Conservation (phyloP, 192 early-diverging fungal genomes). For the Spinellus fusiger region DNA sequence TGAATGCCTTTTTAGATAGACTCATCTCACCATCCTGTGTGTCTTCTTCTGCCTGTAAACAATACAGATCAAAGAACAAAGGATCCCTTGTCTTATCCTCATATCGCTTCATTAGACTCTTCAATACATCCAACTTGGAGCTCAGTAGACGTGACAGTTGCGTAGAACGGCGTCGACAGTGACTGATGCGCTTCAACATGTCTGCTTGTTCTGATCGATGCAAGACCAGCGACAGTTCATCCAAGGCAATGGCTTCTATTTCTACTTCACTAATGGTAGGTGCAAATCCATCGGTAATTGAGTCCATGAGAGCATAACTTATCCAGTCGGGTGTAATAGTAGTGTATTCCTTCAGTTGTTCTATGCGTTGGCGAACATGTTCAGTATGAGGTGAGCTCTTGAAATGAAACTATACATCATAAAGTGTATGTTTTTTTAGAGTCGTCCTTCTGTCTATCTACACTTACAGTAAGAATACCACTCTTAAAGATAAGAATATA, state of each 20-base stretch:
- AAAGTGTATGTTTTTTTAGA: background rate
- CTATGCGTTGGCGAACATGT: constrained; percentile 67
- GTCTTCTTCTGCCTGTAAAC: background rate
- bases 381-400: constrained; percentile 49
- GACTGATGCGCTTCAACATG: constrained; percentile 48
- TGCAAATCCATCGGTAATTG: constrained; percentile 73
- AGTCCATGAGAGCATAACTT: constrained; percentile 70
- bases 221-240: constrained; percentile 73
- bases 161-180: constrained; percentile 42
- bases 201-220: constrained; percentile 60
- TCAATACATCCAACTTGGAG: constrained; percentile 51
- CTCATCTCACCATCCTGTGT: background rate
- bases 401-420: constrained; percentile 55
- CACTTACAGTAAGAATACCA: constrained; percentile 44
- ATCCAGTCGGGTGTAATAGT: constrained; percentile 59
- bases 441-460: background rate
- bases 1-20: constrained; percentile 25
- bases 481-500: constrained; percentile 44
- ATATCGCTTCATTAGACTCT: constrained; percentile 49
- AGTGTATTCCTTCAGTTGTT: constrained; percentile 61
- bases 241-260: constrained; percentile 72
- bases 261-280: constrained; percentile 73
- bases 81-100: constrained; percentile 29
- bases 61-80: background rate
- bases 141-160: constrained; percentile 42